A percentile compares a stretch with the other conserved stretches of the same genome.
These are phyloP conservation scores for Neurospora pannonica DNA, from an alignment of 495 filamentous ascomycete species.

Conservation along the genomic window DNA sequence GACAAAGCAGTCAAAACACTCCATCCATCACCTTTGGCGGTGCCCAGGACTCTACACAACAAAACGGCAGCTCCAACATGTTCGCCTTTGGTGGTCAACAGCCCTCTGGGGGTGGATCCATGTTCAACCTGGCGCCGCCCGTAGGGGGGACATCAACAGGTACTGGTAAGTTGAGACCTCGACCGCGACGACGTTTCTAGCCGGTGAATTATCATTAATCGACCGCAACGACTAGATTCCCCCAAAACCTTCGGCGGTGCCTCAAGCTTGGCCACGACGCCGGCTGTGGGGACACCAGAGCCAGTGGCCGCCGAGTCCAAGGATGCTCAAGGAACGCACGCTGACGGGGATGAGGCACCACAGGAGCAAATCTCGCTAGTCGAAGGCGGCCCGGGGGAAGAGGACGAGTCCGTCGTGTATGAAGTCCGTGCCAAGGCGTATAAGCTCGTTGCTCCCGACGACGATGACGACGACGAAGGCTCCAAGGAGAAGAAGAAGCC, in stretches of 20 bases:
- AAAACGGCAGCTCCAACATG: slow-evolving; percentile 2
- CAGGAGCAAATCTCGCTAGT: slow-evolving; percentile 56
- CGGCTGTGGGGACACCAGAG: slow-evolving; percentile 54
- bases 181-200: background rate
- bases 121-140: slow-evolving; percentile 26
- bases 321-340: slow-evolving; percentile 37
- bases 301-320: slow-evolving; percentile 40
- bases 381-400: slow-evolving; percentile 55
- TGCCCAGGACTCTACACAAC: slow-evolving; percentile 7
- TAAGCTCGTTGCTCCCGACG: slow-evolving; percentile 32
- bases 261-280: slow-evolving; percentile 47
- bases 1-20: slow-evolving; percentile 2
- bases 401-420: slow-evolving; percentile 55
- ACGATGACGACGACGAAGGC: slow-evolving; percentile 26
- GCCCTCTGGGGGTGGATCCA: slow-evolving; percentile 13
- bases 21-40: slow-evolving; percentile 25
- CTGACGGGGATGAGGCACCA: slow-evolving; percentile 38
- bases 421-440: slow-evolving; percentile 55
- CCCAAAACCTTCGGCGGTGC: slow-evolving; percentile 39
- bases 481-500: slow-evolving; percentile 25
- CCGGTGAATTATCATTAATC: slow-evolving; percentile 12
- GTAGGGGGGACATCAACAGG: slow-evolving; percentile 30
- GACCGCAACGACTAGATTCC: slow-evolving; percentile 22
- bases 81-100: slow-evolving; percentile 21
- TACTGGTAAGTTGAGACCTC: slow-evolving; percentile 29